Evolutionary conservation across 225 moss, liverwort and hornwort species (phyloP).

Genomic region (Neckera pumila): DNA sequence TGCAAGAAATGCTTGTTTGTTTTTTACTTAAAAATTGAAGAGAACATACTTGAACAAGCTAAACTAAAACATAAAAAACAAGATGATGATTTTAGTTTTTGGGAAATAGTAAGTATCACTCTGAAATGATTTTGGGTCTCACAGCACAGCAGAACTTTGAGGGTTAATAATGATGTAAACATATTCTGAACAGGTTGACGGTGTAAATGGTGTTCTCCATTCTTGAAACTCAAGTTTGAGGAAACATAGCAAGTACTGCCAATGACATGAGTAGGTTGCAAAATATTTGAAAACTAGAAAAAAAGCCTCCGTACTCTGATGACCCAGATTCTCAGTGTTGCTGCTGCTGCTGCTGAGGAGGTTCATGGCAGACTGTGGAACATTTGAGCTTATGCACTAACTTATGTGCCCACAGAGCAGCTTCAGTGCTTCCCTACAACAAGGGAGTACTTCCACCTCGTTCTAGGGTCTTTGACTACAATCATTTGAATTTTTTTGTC

Average conservation of each 20-base stretch:
- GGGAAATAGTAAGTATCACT: neutral
- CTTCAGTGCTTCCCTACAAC: neutral
- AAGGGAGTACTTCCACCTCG: neutral
- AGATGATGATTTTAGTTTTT: neutral
- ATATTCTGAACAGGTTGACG: fast-evolving
- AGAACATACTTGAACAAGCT: no score
- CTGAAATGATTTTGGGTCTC: neutral
- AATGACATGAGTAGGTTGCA: neutral
- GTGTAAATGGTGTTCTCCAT: neutral
- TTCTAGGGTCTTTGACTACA: neutral
- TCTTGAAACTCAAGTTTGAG: neutral
- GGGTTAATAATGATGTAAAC: no score
- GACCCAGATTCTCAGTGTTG: neutral
- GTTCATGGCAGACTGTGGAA: neutral
- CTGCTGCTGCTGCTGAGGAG: neutral
- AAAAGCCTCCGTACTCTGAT: neutral
- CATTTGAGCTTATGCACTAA: neutral
- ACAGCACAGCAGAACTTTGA: neutral
- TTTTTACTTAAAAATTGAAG: neutral
- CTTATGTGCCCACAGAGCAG: neutral
- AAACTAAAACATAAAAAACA: neutral
- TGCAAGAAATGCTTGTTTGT: neutral
- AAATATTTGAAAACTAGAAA: neutral
- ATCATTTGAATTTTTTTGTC: neutral
- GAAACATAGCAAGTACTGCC: neutral